Base-by-base conservation (phyloP, 225 moss, liverwort and hornwort genomes). In the Marchantia paleacea region DNA sequence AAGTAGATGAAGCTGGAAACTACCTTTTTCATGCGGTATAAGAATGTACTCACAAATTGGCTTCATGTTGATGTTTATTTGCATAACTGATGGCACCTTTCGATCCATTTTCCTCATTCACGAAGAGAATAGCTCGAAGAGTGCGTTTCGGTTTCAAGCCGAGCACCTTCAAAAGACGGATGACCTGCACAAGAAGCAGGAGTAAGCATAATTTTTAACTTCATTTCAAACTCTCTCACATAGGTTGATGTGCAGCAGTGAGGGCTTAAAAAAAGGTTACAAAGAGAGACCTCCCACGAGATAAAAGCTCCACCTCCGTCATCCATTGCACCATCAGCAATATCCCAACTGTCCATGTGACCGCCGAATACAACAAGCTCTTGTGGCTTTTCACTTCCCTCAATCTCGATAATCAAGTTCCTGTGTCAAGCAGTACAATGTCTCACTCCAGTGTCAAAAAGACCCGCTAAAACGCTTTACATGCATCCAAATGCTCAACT, bases 281-380 rank as follows among this genome's bases (percentile, higher is more conserved):
- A n/a, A 58, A 22, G 76, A 83, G 25, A 72, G 55, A 88, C 93
- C 83, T 95, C 95, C 93, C 95, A 95, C 3, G 91, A 79, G 51
- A 93, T 77, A 65, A 93, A 89, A 16, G 90, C 93, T 78, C 95
- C 95, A 25, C 95, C 95, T 48, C 95, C 95, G 67, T 95, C 95
- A 84, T 95, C 95, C 93, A 95, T 92, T 62, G 95, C 95, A 30
- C 95, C 95, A 78, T 90, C 90, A 7, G 95, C 92, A 67, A 93
- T 86, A 62, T 95, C 95, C 95, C 95, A 95, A 86, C 95, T 92
- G 73, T 95, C 95, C 65, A 89, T 93, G 74, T 95, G 95, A 57
- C 95, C 95, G 62, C 95, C 95, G 16, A 95, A 66, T 18, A 95
- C 80, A 39, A 95, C 93, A 80, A 86, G 81, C 75, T 95, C 93